Evolutionary conservation across 257 asterid species (phyloP).

Genomic region (Nicotiana tomentosiformis): DNA sequence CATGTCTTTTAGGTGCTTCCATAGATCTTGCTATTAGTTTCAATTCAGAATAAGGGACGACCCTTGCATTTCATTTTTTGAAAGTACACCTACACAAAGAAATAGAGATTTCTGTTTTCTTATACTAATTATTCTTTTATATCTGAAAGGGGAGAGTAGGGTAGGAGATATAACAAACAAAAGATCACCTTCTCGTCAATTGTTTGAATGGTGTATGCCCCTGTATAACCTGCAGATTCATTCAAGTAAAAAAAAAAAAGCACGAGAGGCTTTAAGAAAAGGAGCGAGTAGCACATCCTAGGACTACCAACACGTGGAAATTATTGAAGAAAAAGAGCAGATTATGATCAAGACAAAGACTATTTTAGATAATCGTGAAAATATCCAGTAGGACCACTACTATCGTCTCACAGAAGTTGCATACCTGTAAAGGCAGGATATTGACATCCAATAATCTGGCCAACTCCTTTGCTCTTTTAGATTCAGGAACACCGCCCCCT

Average conservation of each 20-base stretch:
- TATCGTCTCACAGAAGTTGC: not conserved
- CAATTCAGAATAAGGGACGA: not conserved
- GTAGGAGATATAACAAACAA: slow-evolving; percentile 1
- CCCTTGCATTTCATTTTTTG: not conserved
- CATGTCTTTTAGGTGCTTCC: not conserved
- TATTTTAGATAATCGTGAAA: not conserved
- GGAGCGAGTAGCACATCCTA: not conserved
- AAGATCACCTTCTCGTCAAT: slow-evolving; percentile 46
- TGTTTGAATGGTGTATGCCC: slow-evolving; percentile 88
- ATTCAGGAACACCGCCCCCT: slow-evolving; percentile 98
- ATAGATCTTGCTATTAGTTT: not conserved
- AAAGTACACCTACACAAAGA: not conserved
- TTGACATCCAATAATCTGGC: slow-evolving; percentile 51
- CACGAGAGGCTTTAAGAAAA: not conserved
- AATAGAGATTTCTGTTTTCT: not conserved
- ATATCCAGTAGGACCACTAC: not conserved
- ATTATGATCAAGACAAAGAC: not conserved
- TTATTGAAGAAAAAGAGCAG: not conserved
- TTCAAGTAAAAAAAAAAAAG: slow-evolving; percentile 1
- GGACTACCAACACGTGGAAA: not conserved
- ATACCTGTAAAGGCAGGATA: slow-evolving; percentile 65
- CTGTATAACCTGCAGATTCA: slow-evolving; percentile 73
- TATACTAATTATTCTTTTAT: not conserved
- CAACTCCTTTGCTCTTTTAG: slow-evolving; percentile 66
- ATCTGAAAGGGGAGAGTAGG: not conserved